Conservation (phyloP, 495 filamentous ascomycete genomes). For the Penicillium pulvis region DNA sequence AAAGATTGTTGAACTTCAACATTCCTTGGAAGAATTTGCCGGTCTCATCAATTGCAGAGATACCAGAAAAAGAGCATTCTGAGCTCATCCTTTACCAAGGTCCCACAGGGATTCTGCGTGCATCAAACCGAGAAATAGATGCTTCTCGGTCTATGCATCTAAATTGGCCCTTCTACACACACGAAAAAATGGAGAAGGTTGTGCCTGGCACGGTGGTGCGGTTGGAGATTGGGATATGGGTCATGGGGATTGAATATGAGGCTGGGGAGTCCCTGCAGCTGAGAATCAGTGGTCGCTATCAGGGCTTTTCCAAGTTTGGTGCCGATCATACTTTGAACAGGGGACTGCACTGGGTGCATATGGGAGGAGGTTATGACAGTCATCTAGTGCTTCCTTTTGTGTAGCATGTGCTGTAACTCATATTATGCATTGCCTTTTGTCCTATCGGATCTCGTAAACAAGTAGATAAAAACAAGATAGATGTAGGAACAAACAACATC, state of each 20-base stretch:
- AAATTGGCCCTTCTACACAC: constrained; percentile 19
- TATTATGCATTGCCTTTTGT: no score
- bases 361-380: constrained; percentile 15
- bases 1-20: constrained; percentile 27
- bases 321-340: constrained; percentile 9
- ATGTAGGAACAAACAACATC: no score
- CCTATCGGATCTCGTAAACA: no score
- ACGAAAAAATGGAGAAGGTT: constrained; percentile 15
- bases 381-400: constrained; percentile 16
- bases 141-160: constrained; percentile 19
- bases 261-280: constrained; percentile 14
- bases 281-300: constrained; percentile 14
- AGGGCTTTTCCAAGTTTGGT: constrained; percentile 17
- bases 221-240: constrained; percentile 25
- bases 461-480: no score
- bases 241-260: constrained; percentile 22
- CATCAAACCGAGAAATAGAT: constrained; percentile 23
- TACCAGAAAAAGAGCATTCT: constrained; percentile 9
- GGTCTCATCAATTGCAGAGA: constrained; percentile 11
- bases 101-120: constrained; percentile 18
- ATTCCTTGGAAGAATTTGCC: constrained; percentile 26
- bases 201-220: constrained; percentile 12
- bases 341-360: constrained; percentile 16
- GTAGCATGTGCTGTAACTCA: background rate
- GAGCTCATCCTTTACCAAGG: constrained; percentile 20